A percentile compares a stretch with the other conserved stretches of the same genome.
These are phyloP conservation scores for Babesia microti DNA, from an alignment of 169 alveolate species.

Conservation along the genomic window DNA sequence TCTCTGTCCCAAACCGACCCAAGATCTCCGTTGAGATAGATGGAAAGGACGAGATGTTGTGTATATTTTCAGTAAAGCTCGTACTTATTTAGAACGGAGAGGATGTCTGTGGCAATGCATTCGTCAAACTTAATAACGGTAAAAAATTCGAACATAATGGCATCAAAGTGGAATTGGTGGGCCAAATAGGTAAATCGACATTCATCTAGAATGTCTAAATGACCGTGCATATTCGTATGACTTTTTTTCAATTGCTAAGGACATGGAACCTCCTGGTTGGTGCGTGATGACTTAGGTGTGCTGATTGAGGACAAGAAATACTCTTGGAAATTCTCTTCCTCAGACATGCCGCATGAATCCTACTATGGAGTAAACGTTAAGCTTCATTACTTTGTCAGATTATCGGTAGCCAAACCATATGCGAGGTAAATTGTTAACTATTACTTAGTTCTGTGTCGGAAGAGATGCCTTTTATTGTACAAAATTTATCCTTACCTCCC, in stretches of 20 bases:
- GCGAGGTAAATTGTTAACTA: conserved; percentile 52
- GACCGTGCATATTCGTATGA: conserved; percentile 82
- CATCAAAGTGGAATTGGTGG: conserved; percentile 89
- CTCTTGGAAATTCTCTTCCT: conserved; percentile 86
- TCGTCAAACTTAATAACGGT: conserved; percentile 78
- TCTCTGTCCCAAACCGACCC: conserved; percentile 50
- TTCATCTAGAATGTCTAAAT: conserved; percentile 66
- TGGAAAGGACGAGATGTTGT: conserved; percentile 66
- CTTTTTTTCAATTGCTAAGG: conserved; percentile 89
- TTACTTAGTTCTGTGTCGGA: conserved; percentile 70
- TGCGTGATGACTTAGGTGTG: conserved; percentile 36
- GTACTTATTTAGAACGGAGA: conserved; percentile 65
- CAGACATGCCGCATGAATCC: conserved; percentile 94
- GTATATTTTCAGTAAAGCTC: conserved; percentile 57
- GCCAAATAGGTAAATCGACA: conserved; percentile 79
- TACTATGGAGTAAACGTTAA: conserved; percentile 90
- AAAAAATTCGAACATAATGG: conserved; percentile 96
- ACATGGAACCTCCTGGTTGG: conserved; percentile 93
- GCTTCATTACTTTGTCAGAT: conserved; percentile 80
- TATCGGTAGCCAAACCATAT: conserved; percentile 82
- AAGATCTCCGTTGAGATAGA: conserved; percentile 50
- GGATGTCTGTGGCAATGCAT: conserved; percentile 81
- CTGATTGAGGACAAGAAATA: conserved; percentile 77
- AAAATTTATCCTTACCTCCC: conserved; percentile 76
- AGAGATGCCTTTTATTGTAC: conserved; percentile 90